Conservation (phyloP, 208 protist species). For the Trypanosoma platydactyli region DNA sequence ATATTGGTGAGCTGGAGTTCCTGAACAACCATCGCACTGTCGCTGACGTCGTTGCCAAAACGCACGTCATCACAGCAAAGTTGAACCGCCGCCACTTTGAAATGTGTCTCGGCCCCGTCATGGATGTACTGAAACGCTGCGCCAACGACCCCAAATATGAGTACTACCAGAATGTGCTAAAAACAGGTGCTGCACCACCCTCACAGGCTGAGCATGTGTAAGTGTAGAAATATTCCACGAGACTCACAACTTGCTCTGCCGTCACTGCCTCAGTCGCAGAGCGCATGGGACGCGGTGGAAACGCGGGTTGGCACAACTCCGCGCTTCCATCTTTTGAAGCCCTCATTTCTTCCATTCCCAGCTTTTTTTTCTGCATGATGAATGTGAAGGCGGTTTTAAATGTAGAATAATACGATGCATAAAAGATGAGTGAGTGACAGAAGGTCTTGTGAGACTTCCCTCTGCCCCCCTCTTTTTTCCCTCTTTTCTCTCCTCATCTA, state of each 20-base stretch:
- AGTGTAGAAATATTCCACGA: not conserved
- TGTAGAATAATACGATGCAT: too few species aligned
- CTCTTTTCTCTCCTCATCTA: too few species aligned
- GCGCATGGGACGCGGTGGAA: too few species aligned
- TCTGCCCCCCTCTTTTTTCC: too few species aligned
- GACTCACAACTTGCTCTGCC: not conserved
- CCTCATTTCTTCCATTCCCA: too few species aligned
- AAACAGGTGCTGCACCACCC: constrained; percentile 22
- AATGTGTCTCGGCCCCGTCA: constrained; percentile 91
- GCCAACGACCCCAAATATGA: constrained; percentile 79
- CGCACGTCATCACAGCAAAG: constrained; percentile 82
- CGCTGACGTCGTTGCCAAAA: constrained; percentile 77
- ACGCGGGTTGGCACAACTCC: too few species aligned
- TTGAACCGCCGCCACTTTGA: constrained; percentile 92
- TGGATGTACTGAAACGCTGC: constrained; percentile 87
- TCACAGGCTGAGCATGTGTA: not conserved
- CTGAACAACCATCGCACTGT: constrained; percentile 88
- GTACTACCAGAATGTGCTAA: constrained; percentile 90
- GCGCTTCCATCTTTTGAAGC: too few species aligned
- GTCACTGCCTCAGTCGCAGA: too few species aligned
- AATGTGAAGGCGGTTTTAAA: too few species aligned
- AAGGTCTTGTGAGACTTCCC: too few species aligned
- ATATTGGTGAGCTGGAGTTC: constrained; percentile 91
- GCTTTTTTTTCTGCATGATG: too few species aligned
- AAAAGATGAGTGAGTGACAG: too few species aligned